Percentiles rank a stretch among this genome's conserved stretches.
phyloP scores from a whole-genome alignment of 2,329 filamentous ascomycete species.

The Fusarium lateritium region DNA sequence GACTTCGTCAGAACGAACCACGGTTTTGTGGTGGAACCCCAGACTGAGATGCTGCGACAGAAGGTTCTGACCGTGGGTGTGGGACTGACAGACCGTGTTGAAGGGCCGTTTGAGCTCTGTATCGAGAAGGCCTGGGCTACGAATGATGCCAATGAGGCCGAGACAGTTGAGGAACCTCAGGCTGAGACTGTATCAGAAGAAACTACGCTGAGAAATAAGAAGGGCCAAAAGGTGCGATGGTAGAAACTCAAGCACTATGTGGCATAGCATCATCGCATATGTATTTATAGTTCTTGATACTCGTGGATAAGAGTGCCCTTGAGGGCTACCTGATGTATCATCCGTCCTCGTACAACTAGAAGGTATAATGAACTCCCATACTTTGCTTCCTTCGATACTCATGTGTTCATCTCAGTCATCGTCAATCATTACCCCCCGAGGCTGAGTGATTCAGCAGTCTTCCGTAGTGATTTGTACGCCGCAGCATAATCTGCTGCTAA shows the following conservation, averaged over 20 bases:
- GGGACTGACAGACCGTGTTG: conserved; percentile 88
- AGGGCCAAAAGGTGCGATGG: conserved; percentile 58
- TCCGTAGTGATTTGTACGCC: conserved; percentile 72
- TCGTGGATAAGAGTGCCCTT: conserved; percentile 6
- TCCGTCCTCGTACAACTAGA: conserved; percentile 36
- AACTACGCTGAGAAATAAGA: conserved; percentile 55
- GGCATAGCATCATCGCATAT: conserved; percentile 4
- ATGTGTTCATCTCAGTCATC: conserved; percentile 6
- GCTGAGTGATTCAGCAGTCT: conserved; percentile 53
- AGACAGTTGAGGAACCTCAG: conserved; percentile 39
- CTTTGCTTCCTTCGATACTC: background rate
- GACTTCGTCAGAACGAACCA: conserved; percentile 97
- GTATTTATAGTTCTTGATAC: conserved; percentile 20
- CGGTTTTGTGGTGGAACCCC: conserved; percentile 92
- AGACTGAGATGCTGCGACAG: conserved; percentile 88
- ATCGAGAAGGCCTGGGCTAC: conserved; percentile 94
- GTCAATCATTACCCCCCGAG: conserved; percentile 35
- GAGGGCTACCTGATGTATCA: background rate
- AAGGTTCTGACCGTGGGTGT: conserved; percentile 90
- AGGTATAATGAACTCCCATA: conserved; percentile 21
- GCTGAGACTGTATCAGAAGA: conserved; percentile 34
- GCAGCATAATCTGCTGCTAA: conserved; percentile 77
- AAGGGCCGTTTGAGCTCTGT: conserved; percentile 88
- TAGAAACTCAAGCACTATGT: conserved; percentile 29
- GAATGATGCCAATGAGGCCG: conserved; percentile 64